Evolutionary conservation across 2,329 filamentous ascomycete species (phyloP).

Genomic region (Cercospora sp.): DNA sequence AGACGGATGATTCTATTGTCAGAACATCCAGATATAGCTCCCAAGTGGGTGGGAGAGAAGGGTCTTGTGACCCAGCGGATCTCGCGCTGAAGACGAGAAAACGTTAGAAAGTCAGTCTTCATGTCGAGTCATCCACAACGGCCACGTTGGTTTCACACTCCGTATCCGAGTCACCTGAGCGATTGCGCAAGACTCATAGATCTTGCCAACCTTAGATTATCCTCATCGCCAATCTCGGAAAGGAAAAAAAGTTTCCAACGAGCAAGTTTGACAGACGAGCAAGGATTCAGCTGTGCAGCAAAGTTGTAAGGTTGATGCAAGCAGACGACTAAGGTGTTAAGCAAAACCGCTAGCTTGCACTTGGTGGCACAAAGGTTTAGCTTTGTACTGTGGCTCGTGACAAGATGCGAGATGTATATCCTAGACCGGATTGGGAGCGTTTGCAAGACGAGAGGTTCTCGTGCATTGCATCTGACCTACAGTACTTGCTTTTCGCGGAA

Average conservation of each 20-base stretch:
- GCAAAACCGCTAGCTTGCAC: not conserved
- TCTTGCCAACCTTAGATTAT: not conserved
- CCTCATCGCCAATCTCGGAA: not conserved
- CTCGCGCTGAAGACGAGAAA: not conserved
- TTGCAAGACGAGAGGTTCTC: not conserved
- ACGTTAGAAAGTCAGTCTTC: not conserved
- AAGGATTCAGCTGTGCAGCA: not conserved
- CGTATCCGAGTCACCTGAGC: not conserved
- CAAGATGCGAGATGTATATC: not conserved
- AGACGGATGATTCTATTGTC: not conserved
- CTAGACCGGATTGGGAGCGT: not conserved
- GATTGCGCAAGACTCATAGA: not conserved
- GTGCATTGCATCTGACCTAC: not conserved
- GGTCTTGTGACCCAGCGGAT: not conserved
- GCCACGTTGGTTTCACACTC: conserved; percentile 4
- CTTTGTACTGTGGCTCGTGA: not conserved
- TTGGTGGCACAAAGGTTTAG: conserved; percentile 5
- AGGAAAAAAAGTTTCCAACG: not conserved
- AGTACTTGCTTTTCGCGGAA: not conserved
- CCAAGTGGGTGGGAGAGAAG: not conserved
- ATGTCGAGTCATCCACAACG: not conserved
- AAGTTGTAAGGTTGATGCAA: not conserved
- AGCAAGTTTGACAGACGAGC: not conserved
- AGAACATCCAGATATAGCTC: not conserved
- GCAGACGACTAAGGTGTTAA: conserved; percentile 3